phyloP scores from a whole-genome alignment of 2,329 filamentous ascomycete genomes.

The Trichothecium sympodiale region DNA sequence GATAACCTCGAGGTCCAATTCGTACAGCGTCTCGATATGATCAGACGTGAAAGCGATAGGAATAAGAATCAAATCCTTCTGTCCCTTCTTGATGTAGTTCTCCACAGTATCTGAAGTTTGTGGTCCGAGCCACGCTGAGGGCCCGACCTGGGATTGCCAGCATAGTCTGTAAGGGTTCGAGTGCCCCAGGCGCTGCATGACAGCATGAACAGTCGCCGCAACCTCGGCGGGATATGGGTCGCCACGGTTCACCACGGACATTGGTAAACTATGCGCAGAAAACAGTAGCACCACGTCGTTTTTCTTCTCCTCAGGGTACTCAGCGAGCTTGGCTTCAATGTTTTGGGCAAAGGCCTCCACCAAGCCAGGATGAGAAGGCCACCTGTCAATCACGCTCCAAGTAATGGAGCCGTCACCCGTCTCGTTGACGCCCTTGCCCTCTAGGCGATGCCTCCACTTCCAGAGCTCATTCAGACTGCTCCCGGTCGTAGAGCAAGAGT shows the following conservation, averaged over 20 bases:
- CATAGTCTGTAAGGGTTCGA: slow-evolving; percentile 86
- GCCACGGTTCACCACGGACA: slow-evolving; percentile 88
- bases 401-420: slow-evolving; percentile 56
- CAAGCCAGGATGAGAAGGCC: slow-evolving; percentile 84
- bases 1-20: slow-evolving; percentile 91
- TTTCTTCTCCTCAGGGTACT: slow-evolving; percentile 73
- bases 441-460: slow-evolving; percentile 87
- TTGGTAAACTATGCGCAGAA: slow-evolving; percentile 90
- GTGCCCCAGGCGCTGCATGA: slow-evolving; percentile 86
- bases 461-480: slow-evolving; percentile 94
- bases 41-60: slow-evolving; percentile 98
- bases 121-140: slow-evolving; percentile 87
- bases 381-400: slow-evolving; percentile 97
- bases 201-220: slow-evolving; percentile 87
- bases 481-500: slow-evolving; percentile 94
- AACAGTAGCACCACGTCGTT: slow-evolving; percentile 80
- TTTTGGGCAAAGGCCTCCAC: slow-evolving; percentile 89
- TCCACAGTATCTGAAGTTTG: slow-evolving; percentile 85
- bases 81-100: slow-evolving; percentile 79
- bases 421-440: slow-evolving; percentile 56
- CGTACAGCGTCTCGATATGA: slow-evolving; percentile 93
- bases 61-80: slow-evolving; percentile 82
- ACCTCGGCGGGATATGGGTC: slow-evolving; percentile 95
- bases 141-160: slow-evolving; percentile 97
- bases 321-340: slow-evolving; percentile 73